Percentiles rank a stretch among this genome's conserved stretches.
phyloP scores from a whole-genome alignment of 352 stramenopile species.

The Phytophthora citrophthora region DNA sequence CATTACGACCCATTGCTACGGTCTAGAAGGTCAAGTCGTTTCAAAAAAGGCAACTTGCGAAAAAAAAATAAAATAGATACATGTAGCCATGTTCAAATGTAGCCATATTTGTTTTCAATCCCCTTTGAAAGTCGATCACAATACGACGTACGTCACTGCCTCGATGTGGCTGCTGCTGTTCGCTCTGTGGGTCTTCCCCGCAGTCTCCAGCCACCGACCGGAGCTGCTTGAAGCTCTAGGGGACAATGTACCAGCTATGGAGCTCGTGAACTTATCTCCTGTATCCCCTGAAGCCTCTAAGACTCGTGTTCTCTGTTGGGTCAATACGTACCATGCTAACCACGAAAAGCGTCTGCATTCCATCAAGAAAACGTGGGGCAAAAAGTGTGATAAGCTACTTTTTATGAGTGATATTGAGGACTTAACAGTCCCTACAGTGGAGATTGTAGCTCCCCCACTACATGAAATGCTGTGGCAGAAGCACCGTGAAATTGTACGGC shows the following conservation, averaged over 20 bases:
- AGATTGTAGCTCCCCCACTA: conserved; percentile 63
- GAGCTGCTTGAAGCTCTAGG: conserved; percentile 52
- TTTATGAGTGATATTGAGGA: conserved; percentile 90
- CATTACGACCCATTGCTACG: conserved; percentile 51
- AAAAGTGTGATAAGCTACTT: conserved; percentile 86
- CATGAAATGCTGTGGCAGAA: conserved; percentile 88
- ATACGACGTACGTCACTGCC: conserved; percentile 2
- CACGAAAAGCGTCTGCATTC: conserved; percentile 61
- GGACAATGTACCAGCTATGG: conserved; percentile 70
- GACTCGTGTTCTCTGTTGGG: conserved; percentile 82
- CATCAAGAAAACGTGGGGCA: conserved; percentile 83
- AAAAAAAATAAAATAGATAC: too few species aligned
- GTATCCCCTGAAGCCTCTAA: conserved; percentile 45
- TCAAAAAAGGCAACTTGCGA: conserved; percentile 15
- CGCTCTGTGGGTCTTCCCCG: conserved; percentile 2
- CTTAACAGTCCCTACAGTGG: conserved; percentile 60
- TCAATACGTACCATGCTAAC: conserved; percentile 87
- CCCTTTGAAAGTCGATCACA: conserved; percentile 11
- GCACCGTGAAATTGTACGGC: conserved; percentile 79
- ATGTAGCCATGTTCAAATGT: conserved; percentile 10
- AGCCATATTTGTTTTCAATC: background rate
- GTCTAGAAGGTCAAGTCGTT: background rate
- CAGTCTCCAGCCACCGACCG: conserved; percentile 3
- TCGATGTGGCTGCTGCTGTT: conserved; percentile 12
- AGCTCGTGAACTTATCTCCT: conserved; percentile 69